Evolutionary conservation across 2,329 filamentous ascomycete genomes (phyloP).

Genomic region (Hypoxylon sp.): DNA sequence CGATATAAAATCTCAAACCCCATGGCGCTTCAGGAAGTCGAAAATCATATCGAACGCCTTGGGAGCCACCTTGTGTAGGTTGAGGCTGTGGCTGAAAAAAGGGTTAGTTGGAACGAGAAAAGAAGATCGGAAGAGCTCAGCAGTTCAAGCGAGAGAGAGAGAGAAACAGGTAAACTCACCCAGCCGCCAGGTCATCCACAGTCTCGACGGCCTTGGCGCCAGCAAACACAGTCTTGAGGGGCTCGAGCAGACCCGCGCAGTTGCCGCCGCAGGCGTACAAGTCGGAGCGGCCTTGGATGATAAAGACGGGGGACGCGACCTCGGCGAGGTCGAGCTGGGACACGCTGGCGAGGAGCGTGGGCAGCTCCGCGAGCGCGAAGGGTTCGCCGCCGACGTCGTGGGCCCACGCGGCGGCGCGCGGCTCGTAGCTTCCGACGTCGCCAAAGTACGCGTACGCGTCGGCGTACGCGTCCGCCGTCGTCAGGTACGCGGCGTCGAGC

Average conservation of each 20-base stretch:
- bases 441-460: slow-evolving; percentile 43
- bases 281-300: slow-evolving; percentile 43
- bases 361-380: slow-evolving; percentile 44
- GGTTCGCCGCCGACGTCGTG: slow-evolving; percentile 41
- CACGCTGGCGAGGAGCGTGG: slow-evolving; percentile 40
- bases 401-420: slow-evolving; percentile 42
- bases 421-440: slow-evolving; percentile 38
- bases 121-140: too few relatives aligned
- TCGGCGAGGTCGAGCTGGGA: slow-evolving; percentile 30
- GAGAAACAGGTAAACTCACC: too few relatives aligned
- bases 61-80: slow-evolving; percentile 42
- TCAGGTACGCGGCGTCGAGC: slow-evolving; percentile 41
- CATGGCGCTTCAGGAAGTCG: slow-evolving; percentile 39
- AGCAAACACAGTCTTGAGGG: slow-evolving; percentile 28
- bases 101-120: neutral
- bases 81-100: slow-evolving; percentile 41
- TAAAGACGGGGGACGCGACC: slow-evolving; percentile 39
- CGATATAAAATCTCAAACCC: slow-evolving; percentile 17
- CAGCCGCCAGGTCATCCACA: slow-evolving; percentile 42
- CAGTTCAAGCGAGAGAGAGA: too few relatives aligned
- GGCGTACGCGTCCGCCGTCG: slow-evolving; percentile 39
- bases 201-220: slow-evolving; percentile 36
- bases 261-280: slow-evolving; percentile 45
- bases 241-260: slow-evolving; percentile 39
- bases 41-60: slow-evolving; percentile 40